Conservation (phyloP, 768 basidiomycete genomes). For the Agaricus bisporus region DNA sequence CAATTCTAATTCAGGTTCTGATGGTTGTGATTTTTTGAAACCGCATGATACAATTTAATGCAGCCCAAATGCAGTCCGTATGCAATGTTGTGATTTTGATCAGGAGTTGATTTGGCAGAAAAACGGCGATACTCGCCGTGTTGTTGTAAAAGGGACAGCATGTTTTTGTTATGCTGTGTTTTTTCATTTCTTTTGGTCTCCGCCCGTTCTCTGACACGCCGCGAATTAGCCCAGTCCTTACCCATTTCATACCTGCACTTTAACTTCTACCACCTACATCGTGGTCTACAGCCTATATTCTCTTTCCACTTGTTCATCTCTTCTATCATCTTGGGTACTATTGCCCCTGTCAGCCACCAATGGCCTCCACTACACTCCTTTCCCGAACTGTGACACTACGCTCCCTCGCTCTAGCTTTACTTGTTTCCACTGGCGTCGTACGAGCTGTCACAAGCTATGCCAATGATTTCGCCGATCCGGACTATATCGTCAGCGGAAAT, state of each 20-base stretch:
- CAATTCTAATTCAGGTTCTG: no score
- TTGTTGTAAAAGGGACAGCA: no score
- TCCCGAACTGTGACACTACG: constrained; percentile 8
- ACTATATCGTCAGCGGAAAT: constrained; percentile 35
- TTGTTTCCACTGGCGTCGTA: constrained; percentile 17
- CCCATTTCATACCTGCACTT: no score
- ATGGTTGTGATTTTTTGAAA: no score
- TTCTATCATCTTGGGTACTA: background rate
- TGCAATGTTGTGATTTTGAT: no score
- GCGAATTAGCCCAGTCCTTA: no score
- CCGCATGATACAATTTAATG: no score
- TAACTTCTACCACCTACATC: no score
- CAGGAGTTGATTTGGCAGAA: background rate
- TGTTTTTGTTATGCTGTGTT: background rate
- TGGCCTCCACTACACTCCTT: constrained; percentile 25
- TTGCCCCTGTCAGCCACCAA: constrained; percentile 1
- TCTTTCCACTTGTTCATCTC: no score
- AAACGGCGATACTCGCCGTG: background rate
- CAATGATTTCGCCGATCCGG: constrained; percentile 52
- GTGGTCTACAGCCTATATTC: no score
- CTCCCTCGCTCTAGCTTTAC: constrained; percentile 11
- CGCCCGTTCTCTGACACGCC: background rate
- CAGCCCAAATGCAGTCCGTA: no score
- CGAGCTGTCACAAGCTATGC: constrained; percentile 35
- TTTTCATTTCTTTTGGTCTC: background rate